A percentile compares a stretch with the other conserved stretches of the same genome.
phyloP scores from a whole-genome alignment of 1,284 basidiomycete genomes.

The Cryptococcus sp. region DNA sequence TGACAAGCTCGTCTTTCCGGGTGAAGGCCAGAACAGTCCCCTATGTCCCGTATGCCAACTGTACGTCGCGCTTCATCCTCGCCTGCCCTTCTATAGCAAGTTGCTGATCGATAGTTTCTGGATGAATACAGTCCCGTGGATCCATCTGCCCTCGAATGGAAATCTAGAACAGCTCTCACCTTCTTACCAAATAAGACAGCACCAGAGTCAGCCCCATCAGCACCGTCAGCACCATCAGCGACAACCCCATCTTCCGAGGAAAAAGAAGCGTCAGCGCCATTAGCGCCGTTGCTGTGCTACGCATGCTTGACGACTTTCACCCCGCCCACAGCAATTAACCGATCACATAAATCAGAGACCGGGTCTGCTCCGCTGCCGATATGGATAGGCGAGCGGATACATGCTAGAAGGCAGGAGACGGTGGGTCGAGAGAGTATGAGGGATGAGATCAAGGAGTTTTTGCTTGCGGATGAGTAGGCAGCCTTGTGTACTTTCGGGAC shows the following conservation, averaged over 20 bases:
- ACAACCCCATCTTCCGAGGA: not conserved
- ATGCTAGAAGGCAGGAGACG: not conserved
- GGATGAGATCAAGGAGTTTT: conserved; percentile 36
- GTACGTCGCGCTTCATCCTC: conserved; percentile 54
- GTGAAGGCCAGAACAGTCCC: conserved; percentile 51
- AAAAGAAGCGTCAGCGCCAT: conserved; percentile 10
- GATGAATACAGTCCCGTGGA: conserved; percentile 64
- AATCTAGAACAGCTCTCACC: conserved; percentile 69
- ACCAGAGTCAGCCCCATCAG: not conserved
- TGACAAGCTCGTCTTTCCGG: conserved; percentile 74
- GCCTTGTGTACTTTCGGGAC: not conserved
- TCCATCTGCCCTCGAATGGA: conserved; percentile 70
- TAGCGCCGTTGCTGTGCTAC: conserved; percentile 67
- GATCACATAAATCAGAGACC: conserved; percentile 3
- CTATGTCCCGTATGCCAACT: conserved; percentile 71
- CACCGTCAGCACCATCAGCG: conserved; percentile 48
- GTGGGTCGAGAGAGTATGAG: conserved; percentile 39
- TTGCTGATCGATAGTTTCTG: not conserved
- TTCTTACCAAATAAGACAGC: conserved; percentile 55
- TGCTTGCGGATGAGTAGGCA: conserved; percentile 24
- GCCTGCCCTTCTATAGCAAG: not conserved
- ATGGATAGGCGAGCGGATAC: conserved; percentile 36
- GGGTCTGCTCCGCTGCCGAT: conserved; percentile 33
- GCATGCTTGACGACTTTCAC: conserved; percentile 71
- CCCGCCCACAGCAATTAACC: conserved; percentile 25